Conservation (phyloP, 2,329 filamentous ascomycete species). For the Paracorniculantispora psalliotae region DNA sequence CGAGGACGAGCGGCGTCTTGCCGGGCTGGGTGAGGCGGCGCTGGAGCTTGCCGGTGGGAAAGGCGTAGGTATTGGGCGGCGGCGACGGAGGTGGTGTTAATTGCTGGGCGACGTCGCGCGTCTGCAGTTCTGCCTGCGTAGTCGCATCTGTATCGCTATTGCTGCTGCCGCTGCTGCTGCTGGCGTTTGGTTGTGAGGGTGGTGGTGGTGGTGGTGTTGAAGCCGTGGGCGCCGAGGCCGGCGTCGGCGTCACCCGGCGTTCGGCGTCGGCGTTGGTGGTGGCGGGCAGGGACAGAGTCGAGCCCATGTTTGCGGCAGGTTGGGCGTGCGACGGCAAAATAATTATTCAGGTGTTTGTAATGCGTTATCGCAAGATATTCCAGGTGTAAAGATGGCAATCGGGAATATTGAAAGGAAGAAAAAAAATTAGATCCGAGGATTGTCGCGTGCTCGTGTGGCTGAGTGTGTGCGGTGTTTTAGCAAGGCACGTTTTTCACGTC, state of each 20-base stretch:
- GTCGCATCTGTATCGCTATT: neutral
- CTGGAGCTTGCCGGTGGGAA: conserved; percentile 56
- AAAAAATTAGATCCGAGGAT: neutral
- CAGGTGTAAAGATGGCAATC: neutral
- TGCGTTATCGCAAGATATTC: no score
- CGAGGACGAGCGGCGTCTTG: conserved; percentile 60
- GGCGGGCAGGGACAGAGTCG: conserved; percentile 2
- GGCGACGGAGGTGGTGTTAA: conserved; percentile 5
- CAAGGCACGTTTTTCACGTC: neutral
- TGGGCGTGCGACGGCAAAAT: neutral
- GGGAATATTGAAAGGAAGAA: neutral
- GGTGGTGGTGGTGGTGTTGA: neutral
- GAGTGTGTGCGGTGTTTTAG: conserved; percentile 5
- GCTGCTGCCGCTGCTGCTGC: neutral
- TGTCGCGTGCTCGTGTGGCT: conserved; percentile 11
- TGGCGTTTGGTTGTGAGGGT: neutral
- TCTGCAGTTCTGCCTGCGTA: neutral
- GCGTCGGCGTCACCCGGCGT: conserved; percentile 5
- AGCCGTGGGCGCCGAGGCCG: neutral
- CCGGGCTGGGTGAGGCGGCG: conserved; percentile 44
- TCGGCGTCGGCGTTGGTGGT: neutral
- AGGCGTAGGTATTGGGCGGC: conserved; percentile 44
- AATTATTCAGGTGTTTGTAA: no score
- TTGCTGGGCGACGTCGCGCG: neutral
- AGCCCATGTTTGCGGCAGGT: conserved; percentile 9